Conservation (phyloP, 2,329 filamentous ascomycete genomes). For the Neoscytalidium dimidiatum region DNA sequence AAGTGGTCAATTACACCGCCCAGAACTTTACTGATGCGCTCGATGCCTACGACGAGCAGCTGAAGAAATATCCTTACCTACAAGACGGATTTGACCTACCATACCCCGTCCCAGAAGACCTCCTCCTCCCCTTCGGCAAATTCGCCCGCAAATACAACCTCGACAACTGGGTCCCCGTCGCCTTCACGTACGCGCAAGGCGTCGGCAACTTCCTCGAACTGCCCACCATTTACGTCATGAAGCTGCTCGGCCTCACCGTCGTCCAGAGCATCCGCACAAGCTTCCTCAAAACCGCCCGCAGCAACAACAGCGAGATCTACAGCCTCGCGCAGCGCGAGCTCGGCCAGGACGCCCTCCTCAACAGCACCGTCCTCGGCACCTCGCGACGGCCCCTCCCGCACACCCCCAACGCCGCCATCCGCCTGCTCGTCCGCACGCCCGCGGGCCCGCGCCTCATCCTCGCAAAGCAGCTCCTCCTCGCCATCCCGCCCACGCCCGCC, state of each 20-base stretch:
- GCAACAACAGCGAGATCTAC: constrained; percentile 30
- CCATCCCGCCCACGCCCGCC: constrained; percentile 42
- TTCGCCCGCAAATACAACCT: constrained; percentile 53
- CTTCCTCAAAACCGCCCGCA: constrained; percentile 21
- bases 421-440: constrained; percentile 26
- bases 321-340: constrained; percentile 22
- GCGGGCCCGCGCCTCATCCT: constrained; percentile 31
- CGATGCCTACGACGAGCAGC: constrained; percentile 28
- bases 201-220: constrained; percentile 46
- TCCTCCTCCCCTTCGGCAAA: constrained; percentile 52
- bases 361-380: constrained; percentile 22
- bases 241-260: constrained; percentile 27
- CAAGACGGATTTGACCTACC: constrained; percentile 48
- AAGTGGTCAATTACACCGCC: constrained; percentile 8
- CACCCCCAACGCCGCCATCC: background rate
- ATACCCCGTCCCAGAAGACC: constrained; percentile 46
- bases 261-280: background rate
- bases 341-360: constrained; percentile 20
- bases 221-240: constrained; percentile 51
- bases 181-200: constrained; percentile 48
- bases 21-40: constrained; percentile 22
- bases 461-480: constrained; percentile 45
- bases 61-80: constrained; percentile 36
- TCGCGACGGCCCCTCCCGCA: background rate
- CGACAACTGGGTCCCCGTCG: constrained; percentile 41